Base-by-base conservation (phyloP, 352 stramenopile genomes). In the Globisporangium megalacanthum region DNA sequence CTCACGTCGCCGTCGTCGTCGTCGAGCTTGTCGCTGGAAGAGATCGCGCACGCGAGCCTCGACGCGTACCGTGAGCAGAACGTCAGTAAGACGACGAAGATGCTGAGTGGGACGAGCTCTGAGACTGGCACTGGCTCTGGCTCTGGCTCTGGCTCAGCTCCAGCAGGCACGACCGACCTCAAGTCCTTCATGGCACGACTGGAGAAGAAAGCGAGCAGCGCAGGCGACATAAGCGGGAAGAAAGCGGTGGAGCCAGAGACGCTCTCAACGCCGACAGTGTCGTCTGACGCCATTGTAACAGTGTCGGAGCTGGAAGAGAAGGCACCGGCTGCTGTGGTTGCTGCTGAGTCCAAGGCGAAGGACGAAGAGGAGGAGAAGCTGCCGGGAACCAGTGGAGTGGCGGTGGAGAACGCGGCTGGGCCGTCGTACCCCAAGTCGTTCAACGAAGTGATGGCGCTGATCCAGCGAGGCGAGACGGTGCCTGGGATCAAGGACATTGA, bases 401-500 rank as follows among this genome's bases (percentile, higher is more conserved):
- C 7, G 0, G 6, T 41, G 6, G 37, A 42, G 22, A 35, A 25
- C 13, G 20, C 48, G 10, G 56, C 46, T 2, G 70, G 73, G 4
- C 81, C 81, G 19, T 58, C 73, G 25, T 89, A 87, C 52, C 81
- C 81, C 0, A 70, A 85, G 53, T 88, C 81, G 6, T 91, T 91
- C 56, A 80, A 68, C 9, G 77, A 91, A 8, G 77, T 91, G 35
- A 86, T 88, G 77, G 72, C 84, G 62, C 68, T 88, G 61, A 67
- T 91, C 44, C 79, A 88, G 56, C 86, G 86, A 60, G 78, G 78
- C 13, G 81, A 89, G 53, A 69, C 64, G 10, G 78, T 90, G n/a
- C 78, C 80, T 5, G 80, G 78, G 6, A 88, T 90, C 58, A 76
- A 81, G 19, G 70, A 88, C 22, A 88, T 90, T 33, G 77, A 90